Evolutionary conservation across 202 grass and related monocot genomes (phyloP).

Genomic region (Saccharum hybrid): DNA sequence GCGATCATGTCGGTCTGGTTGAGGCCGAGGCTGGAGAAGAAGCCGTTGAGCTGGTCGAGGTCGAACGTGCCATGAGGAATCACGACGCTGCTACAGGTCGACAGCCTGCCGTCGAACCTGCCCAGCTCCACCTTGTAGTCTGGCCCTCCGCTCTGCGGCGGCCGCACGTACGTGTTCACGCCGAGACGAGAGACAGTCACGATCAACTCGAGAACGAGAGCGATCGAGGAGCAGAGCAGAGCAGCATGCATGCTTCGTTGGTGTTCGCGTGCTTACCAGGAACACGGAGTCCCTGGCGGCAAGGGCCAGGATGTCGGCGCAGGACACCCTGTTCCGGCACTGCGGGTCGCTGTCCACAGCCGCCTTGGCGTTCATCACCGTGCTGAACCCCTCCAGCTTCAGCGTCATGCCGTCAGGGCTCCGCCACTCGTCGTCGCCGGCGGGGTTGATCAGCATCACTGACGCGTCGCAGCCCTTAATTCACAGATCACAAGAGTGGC

Average conservation of each 20-base stretch:
- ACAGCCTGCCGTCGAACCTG: conserved; percentile 62
- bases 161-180: neutral
- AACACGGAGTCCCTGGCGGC: conserved; percentile 66
- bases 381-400: conserved; percentile 56
- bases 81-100: conserved; percentile 48
- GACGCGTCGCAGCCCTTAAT: conserved; percentile 71
- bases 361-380: conserved; percentile 59
- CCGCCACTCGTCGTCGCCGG: conserved; percentile 68
- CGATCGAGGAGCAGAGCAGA: neutral
- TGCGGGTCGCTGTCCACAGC: conserved; percentile 59
- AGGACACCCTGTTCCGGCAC: conserved; percentile 75
- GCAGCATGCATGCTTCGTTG: neutral
- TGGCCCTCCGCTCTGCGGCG: conserved; percentile 65
- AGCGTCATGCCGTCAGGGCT: conserved; percentile 55
- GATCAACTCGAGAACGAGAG: neutral
- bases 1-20: conserved; percentile 75
- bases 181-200: neutral
- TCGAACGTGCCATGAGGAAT: conserved; percentile 59
- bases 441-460: conserved; percentile 53
- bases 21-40: conserved; percentile 62
- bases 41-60: conserved; percentile 60
- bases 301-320: conserved; percentile 81
- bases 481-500: neutral
- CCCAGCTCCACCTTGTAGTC: conserved; percentile 71
- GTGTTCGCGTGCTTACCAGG: conserved; percentile 18